Base-by-base conservation (phyloP, 495 filamentous ascomycete genomes). In the Filosporella fistucella region DNA sequence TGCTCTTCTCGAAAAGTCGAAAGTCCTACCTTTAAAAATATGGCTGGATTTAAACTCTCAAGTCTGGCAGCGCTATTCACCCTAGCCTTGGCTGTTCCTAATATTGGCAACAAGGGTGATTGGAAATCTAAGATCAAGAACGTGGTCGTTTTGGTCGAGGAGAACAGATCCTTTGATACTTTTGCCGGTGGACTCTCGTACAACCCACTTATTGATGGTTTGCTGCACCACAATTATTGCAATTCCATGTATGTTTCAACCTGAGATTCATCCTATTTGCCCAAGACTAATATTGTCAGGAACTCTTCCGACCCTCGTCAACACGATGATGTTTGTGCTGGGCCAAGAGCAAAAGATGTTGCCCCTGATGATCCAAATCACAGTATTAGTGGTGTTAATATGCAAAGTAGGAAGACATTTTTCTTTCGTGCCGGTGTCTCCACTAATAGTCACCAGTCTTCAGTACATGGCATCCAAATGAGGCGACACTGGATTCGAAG, bases 311-410 rank as follows among this genome's bases (percentile, higher is more conserved):
- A 76, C 43, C 51, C 66, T 3, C 57, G 60, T 6, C 51, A 48
- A 18, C 23, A 55, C 18, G 68, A 67, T 21, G 45, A 56, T 34
- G 63, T 62, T 26, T 75, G 72, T 58, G 67, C 63, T n/a, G 54
- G 49, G 2, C 63, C 63, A 24, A 63, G 63, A 43, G 65, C 67
- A 58, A 69, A 62, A 47, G 66, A 78, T 54, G 68, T 68, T 0
- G 58, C 69, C 14, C 33, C 63, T 8, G 63, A 78, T 53, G 73
- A 78, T 54, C 73, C 74, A 12, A 67, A 70, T 51, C 74, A 78
- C 57, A 60, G 65, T 22, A 63, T 78, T 37, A 66, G 61, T 16
- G 73, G 72, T 42, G 70, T 70, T 55, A 78, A 75, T 56, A 67
- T 76, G 48, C 61, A 78, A 60, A 65, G 53, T 56, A 39, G n/a